Percentiles rank a stretch among this genome's conserved stretches.
Conservation (phyloP, 176 grass and related monocot species). For the Hordeum marinum region DNA sequence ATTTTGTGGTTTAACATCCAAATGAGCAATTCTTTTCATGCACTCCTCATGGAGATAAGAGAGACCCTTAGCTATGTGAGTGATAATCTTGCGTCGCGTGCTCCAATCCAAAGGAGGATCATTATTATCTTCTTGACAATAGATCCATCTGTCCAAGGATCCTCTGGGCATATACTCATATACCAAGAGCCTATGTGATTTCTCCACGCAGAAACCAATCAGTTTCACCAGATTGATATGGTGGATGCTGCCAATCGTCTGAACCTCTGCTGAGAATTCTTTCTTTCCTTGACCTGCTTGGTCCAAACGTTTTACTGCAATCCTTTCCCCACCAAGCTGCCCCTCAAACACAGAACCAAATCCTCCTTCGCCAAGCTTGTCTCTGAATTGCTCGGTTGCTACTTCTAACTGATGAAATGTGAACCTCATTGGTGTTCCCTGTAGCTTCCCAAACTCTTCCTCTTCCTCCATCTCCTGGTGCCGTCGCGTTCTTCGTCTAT, state of each 20-base stretch:
- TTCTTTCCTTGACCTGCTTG: not conserved
- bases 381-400: not conserved
- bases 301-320: not conserved
- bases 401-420: not conserved
- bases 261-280: not conserved
- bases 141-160: not conserved
- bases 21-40: not conserved
- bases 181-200: not conserved
- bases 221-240: not conserved
- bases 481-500: not conserved
- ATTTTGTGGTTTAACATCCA: not conserved
- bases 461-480: not conserved
- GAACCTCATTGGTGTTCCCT: not conserved
- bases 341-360: not conserved
- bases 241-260: not conserved
- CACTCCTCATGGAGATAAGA: not conserved
- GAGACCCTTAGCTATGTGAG: not conserved
- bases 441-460: not conserved
- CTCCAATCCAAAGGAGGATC: not conserved
- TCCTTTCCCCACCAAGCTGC: not conserved
- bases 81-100: not conserved
- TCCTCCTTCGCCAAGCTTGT: slow-evolving; percentile 1
- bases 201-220: not conserved
- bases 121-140: not conserved
- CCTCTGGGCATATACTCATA: not conserved